A percentile compares a stretch with the other conserved stretches of the same genome.
Evolutionary conservation across 139 green algal species (phyloP).

Genomic region (Microglena sp.): DNA sequence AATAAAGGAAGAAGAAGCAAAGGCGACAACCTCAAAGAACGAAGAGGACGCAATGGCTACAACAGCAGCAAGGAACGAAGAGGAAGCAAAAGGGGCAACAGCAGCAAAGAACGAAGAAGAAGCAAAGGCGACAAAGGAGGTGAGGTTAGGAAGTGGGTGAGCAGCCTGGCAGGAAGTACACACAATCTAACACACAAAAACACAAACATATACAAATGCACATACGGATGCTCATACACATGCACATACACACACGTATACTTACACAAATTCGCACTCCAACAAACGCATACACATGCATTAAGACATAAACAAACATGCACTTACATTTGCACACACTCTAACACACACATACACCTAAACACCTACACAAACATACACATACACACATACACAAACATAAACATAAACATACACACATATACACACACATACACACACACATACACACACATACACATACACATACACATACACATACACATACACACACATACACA

Average conservation of each 20-base stretch:
- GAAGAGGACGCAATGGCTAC: too few relatives aligned
- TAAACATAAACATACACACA: background rate
- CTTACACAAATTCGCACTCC: background rate
- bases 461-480: background rate
- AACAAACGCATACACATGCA: background rate
- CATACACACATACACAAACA: background rate
- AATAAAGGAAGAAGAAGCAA: too few relatives aligned
- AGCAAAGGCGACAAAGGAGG: too few relatives aligned
- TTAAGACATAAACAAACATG: background rate
- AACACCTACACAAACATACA: background rate
- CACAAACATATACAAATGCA: too few relatives aligned
- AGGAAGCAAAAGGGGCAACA: too few relatives aligned
- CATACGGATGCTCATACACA: background rate
- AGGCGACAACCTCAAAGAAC: too few relatives aligned
- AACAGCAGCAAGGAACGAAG: too few relatives aligned
- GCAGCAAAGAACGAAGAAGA: too few relatives aligned
- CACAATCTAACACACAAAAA: too few relatives aligned
- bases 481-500: background rate
- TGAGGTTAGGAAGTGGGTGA: too few relatives aligned
- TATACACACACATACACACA: background rate
- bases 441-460: background rate
- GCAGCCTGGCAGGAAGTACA: too few relatives aligned
- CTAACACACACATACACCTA: background rate
- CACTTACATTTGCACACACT: background rate
- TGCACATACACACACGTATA: background rate